Conservation (phyloP, 441 rosid species). For the Pelargonium citronellum region DNA sequence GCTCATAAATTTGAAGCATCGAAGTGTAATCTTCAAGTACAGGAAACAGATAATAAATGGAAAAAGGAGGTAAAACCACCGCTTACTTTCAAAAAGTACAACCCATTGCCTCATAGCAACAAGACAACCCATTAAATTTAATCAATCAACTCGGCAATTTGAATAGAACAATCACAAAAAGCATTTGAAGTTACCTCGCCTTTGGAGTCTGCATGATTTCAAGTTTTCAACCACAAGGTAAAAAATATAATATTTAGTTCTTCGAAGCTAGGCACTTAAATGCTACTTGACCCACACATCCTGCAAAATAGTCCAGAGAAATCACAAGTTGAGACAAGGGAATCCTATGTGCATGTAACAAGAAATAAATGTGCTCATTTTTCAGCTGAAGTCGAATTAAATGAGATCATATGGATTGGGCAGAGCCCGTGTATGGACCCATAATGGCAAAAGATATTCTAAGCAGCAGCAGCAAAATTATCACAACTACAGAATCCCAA, state of each 20-base stretch:
- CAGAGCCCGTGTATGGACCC: constrained; percentile 3
- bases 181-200: constrained; percentile 9
- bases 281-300: constrained; percentile 8
- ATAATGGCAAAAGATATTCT: neutral
- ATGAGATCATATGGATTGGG: constrained; percentile 4
- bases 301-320: neutral
- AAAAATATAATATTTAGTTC: neutral
- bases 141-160: neutral
- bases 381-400: neutral
- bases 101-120: constrained; percentile 3
- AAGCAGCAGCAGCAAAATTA: neutral
- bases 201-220: constrained; percentile 12
- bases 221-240: constrained; percentile 1
- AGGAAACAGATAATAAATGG: neutral
- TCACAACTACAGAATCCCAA: neutral
- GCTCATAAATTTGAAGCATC: neutral
- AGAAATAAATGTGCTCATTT: constrained; percentile 32
- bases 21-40: neutral
- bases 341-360: constrained; percentile 1
- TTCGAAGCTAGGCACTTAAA: neutral
- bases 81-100: neutral
- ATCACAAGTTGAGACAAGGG: constrained; percentile 11
- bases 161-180: constrained; percentile 5
- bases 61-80: neutral
- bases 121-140: neutral